These are phyloP conservation scores for Elsinoe ampelina DNA, from an alignment of 2,329 filamentous ascomycete species.

Conservation along the genomic window DNA sequence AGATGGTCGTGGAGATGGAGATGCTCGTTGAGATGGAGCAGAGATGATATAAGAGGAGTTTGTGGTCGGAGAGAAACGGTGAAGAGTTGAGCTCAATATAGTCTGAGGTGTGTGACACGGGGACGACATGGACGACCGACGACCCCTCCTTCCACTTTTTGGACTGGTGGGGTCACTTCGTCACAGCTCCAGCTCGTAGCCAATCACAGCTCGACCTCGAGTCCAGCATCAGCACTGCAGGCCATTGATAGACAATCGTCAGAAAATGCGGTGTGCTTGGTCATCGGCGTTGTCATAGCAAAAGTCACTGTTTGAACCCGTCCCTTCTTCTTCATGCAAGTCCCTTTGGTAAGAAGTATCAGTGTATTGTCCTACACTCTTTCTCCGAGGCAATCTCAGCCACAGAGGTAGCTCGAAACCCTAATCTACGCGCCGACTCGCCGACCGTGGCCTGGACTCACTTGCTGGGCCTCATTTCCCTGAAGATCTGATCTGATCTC, in stretches of 20 bases:
- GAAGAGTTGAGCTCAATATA: slow-evolving; percentile 6
- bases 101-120: background rate
- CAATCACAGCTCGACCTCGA: background rate
- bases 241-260: background rate
- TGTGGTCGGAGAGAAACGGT: slow-evolving; percentile 5
- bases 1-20: background rate
- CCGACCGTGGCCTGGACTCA: slow-evolving; percentile 1
- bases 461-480: background rate
- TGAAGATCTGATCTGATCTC: background rate
- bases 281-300: background rate
- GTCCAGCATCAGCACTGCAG: background rate
- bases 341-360: too few relatives aligned
- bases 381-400: background rate
- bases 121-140: background rate
- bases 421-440: background rate
- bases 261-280: background rate
- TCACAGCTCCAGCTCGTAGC: background rate
- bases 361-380: background rate
- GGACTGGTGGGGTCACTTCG: background rate
- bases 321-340: too few relatives aligned
- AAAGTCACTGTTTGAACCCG: background rate
- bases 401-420: background rate
- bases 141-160: slow-evolving; percentile 6
- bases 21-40: slow-evolving; percentile 2
- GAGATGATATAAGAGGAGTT: slow-evolving; percentile 1